These are phyloP conservation scores for Magnolia sinica DNA, from an alignment of 164 flowering plant species.

Conservation along the genomic window DNA sequence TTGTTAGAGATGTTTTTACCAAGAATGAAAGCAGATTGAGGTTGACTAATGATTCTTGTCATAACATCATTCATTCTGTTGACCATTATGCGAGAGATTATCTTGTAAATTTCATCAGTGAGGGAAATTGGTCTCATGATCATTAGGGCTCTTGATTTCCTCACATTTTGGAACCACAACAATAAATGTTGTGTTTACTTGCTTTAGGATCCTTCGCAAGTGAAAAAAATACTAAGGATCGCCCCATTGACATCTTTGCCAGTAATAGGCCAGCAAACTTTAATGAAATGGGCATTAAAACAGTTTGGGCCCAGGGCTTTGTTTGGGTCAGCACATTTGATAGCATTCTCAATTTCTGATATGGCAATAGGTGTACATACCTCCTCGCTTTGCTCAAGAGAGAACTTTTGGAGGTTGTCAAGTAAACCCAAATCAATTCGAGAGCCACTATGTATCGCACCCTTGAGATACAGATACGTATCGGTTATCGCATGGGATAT, in stretches of 20 bases:
- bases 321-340: not conserved
- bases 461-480: no score
- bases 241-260: not conserved
- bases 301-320: not conserved
- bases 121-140: not conserved
- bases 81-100: not conserved
- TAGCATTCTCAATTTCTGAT: not conserved
- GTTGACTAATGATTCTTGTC: no score
- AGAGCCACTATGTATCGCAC: no score
- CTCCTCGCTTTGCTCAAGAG: not conserved
- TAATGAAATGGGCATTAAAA: not conserved
- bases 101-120: not conserved
- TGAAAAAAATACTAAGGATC: not conserved
- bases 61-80: not conserved
- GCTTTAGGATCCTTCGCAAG: not conserved
- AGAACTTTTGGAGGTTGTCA: no score
- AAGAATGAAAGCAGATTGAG: not conserved
- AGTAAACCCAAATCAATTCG: no score
- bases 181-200: not conserved
- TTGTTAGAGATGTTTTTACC: not conserved
- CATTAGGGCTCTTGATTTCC: no score
- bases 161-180: not conserved
- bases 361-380: not conserved
- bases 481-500: no score
- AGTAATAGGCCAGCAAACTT: not conserved